A percentile compares a stretch with the other conserved stretches of the same genome.
phyloP scores from a whole-genome alignment of 2,329 filamentous ascomycete genomes.

The Exophiala sp. region DNA sequence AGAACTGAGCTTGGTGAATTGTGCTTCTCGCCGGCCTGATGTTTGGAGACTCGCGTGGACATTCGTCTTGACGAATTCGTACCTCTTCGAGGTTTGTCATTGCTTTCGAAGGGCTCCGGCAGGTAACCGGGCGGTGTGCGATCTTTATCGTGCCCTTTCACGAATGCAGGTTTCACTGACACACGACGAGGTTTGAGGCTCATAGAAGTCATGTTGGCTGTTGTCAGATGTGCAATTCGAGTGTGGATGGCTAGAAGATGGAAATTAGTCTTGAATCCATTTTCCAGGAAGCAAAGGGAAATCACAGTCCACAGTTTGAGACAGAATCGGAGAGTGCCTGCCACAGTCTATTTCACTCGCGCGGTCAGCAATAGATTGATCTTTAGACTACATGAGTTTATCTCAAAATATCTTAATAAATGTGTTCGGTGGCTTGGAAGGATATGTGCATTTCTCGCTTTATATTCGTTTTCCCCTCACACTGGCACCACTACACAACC shows the following conservation, averaged over 20 bases:
- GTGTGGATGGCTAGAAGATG: too few species aligned
- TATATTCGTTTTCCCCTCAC: too few species aligned
- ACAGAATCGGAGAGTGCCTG: not conserved
- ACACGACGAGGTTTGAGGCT: not conserved
- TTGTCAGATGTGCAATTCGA: too few species aligned
- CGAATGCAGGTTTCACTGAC: constrained; percentile 2
- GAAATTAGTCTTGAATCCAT: too few species aligned
- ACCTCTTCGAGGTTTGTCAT: constrained; percentile 1
- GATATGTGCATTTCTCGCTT: too few species aligned
- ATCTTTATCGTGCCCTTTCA: constrained; percentile 2
- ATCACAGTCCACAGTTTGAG: not conserved
- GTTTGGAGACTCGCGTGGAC: constrained; percentile 3
- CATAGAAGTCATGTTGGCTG: constrained; percentile 1
- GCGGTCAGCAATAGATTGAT: too few species aligned
- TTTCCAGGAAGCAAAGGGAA: too few species aligned
- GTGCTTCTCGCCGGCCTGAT: constrained; percentile 1
- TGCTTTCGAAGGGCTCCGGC: not conserved
- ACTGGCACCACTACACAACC: too few species aligned
- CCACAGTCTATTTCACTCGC: not conserved
- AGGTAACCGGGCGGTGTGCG: not conserved
- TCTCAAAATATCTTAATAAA: too few species aligned
- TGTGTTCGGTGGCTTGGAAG: too few species aligned
- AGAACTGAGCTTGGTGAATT: constrained; percentile 3
- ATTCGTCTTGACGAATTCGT: not conserved
- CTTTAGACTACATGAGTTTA: too few species aligned